These are phyloP conservation scores for Diaporthe longicolla DNA, from an alignment of 2,329 filamentous ascomycete genomes.

Conservation along the genomic window DNA sequence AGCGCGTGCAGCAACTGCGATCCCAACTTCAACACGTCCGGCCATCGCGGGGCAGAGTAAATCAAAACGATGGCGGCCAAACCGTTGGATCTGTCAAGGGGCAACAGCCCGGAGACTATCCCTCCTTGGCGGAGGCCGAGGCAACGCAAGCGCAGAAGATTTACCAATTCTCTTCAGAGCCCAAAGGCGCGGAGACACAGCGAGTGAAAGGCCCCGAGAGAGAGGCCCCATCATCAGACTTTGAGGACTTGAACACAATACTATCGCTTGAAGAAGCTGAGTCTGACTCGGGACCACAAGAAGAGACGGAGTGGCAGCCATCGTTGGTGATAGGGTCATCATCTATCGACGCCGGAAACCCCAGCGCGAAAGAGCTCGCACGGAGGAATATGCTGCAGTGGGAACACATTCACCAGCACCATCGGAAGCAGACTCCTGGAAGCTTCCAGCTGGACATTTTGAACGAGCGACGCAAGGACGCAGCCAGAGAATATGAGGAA, in stretches of 20 bases:
- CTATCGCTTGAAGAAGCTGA: background rate
- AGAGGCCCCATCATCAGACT: background rate
- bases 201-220: background rate
- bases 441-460: background rate
- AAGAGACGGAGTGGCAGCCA: conserved; percentile 49
- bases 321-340: conserved; percentile 53
- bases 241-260: background rate
- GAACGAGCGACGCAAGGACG: background rate
- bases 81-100: background rate
- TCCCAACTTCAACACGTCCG: conserved; percentile 15
- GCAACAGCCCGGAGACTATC: conserved; percentile 2
- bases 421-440: conserved; percentile 5
- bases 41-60: background rate
- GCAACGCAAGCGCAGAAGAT: too few species aligned
- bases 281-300: conserved; percentile 23
- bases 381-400: conserved; percentile 55
- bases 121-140: background rate
- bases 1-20: background rate
- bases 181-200: background rate
- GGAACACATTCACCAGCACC: conserved; percentile 41
- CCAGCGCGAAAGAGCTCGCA: conserved; percentile 55
- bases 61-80: background rate
- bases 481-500: conserved; percentile 27
- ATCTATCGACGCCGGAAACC: conserved; percentile 52
- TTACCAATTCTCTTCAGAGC: background rate